Conservation (phyloP, 768 basidiomycete species). For the Collybia mongolica region DNA sequence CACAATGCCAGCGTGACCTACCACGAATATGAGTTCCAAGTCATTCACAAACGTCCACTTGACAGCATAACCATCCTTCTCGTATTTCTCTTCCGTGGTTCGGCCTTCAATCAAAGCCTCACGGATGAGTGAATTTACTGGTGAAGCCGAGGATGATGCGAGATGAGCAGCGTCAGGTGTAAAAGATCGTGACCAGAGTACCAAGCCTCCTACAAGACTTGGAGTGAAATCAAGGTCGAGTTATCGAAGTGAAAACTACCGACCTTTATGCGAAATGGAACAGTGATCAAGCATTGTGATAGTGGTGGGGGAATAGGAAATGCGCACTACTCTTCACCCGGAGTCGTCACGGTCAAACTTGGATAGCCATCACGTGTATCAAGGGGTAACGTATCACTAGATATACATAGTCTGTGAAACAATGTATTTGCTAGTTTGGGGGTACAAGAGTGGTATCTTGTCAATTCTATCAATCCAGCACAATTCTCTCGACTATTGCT, state of each 20-base stretch:
- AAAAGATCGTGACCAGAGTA: conserved; percentile 94
- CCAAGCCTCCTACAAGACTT: conserved; percentile 69
- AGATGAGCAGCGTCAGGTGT: conserved; percentile 80
- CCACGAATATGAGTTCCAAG: conserved; percentile 95
- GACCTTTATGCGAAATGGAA: conserved; percentile 93
- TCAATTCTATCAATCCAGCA: no score
- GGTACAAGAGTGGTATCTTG: no score
- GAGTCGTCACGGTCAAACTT: not conserved
- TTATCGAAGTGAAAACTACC: conserved; percentile 3
- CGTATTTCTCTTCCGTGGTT: conserved; percentile 78
- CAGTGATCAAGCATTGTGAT: conserved; percentile 86
- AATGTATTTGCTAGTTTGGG: no score
- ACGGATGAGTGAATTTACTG: conserved; percentile 85
- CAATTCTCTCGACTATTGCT: no score
- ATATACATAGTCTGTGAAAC: no score
- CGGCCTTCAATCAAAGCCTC: conserved; percentile 92
- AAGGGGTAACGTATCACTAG: no score
- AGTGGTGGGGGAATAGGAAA: not conserved
- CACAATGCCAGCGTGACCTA: conserved; percentile 35
- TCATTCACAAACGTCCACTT: conserved; percentile 96
- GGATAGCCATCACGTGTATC: not conserved
- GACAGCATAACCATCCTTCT: conserved; percentile 92
- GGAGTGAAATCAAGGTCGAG: not conserved
- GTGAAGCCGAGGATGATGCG: conserved; percentile 70
- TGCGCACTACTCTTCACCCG: not conserved